These are phyloP conservation scores for Alliaria petiolata DNA, from an alignment of 345 rosid genomes.

Conservation along the genomic window DNA sequence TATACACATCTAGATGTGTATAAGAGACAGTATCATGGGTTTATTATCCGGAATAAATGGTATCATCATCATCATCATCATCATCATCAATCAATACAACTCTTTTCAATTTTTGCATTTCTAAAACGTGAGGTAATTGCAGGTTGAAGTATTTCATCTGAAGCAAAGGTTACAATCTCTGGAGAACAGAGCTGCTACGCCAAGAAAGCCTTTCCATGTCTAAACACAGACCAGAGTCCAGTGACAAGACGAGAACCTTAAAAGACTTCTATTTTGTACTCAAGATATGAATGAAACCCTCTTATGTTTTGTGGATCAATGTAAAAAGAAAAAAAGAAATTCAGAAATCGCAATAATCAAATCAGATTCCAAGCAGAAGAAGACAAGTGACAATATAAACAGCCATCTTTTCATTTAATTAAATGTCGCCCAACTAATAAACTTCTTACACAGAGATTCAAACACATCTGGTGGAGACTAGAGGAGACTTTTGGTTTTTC, in stretches of 20 bases:
- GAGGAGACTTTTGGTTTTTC: conserved; percentile 5
- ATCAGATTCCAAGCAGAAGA: neutral
- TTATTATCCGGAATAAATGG: no score
- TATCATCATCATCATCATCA: no score
- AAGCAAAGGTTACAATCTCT: conserved; percentile 86
- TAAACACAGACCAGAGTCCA: conserved; percentile 21
- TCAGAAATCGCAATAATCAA: neutral
- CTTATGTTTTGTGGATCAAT: conserved; percentile 7
- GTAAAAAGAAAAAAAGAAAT: neutral
- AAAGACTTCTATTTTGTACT: neutral
- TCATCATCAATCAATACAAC: neutral
- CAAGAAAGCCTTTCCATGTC: conserved; percentile 73
- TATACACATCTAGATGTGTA: no score
- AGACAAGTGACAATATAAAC: neutral
- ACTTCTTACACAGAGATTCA: conserved; percentile 19
- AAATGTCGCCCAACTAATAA: neutral
- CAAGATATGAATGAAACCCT: neutral
- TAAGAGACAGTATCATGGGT: no score
- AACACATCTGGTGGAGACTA: neutral
- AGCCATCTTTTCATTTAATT: conserved; percentile 15
- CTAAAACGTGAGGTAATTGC: neutral
- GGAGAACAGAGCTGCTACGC: conserved; percentile 78
- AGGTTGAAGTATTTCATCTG: conserved; percentile 98
- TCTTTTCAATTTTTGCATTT: neutral
- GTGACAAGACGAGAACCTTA: neutral